Base-by-base conservation (phyloP, 345 rosid genomes). In the Jatropha curcas region DNA sequence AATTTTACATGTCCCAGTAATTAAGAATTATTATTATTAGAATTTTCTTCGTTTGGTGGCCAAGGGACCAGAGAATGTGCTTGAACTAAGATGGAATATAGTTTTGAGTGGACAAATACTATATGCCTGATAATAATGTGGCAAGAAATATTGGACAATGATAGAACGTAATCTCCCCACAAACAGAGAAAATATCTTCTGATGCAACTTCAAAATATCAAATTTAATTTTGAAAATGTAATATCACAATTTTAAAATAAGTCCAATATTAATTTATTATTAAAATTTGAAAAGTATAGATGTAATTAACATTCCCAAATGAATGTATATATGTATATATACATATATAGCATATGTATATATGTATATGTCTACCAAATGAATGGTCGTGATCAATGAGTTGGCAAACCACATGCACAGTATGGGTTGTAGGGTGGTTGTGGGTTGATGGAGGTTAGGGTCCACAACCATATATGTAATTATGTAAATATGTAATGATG, bases 301-400 rank as follows among this genome's bases (percentile, higher is more conserved):
- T n/a, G n/a, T n/a, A n/a, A n/a, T n/a, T n/a, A n/a, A n/a, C n/a
- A n/a, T n/a, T n/a, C n/a, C n/a, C n/a, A n/a, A n/a, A n/a, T n/a
- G n/a, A 41, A 41, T 41, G 11, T 13, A 41, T 10, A 39, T 7
- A 0, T 39, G 9, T 39, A 39, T 39, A 1, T 8, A 48, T 48
- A 16, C 5, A 48, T 14, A 14, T 14, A 48, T 16, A 14, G 17
- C 1, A 14, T 4, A 12, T 13, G 9, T 28, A 41, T 3, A 5
- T 30, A 17, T 11, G 1, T 25, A 31, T 25, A n/a, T 53, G 12
- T 19, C 51, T 7, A 56, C 24, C 10, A 4, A 66, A 69, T 73
- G 85, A 84, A 78, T 67, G 76, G 83, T 86, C 83, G 28, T 61
- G 74, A 75, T 82, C 86, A 82, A 50, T 78, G 81, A 76, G 89